Evolutionary conservation across 352 stramenopile species (phyloP), one percentile per base, ranked within the genome.

Genomic region (Phytopythium kandeliae): DNA sequence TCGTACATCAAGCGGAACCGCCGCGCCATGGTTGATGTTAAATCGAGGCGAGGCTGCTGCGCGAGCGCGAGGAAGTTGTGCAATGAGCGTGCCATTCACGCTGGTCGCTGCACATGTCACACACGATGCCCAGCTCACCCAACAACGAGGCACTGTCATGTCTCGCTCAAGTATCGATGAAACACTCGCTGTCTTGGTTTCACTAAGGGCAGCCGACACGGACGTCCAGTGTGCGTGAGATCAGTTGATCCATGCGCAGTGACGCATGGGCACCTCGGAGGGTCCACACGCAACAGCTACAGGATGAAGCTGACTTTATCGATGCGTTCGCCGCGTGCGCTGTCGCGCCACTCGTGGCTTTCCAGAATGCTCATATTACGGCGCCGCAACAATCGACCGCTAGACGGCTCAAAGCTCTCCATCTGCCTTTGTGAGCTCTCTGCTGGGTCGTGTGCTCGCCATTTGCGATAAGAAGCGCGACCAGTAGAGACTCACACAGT

Each of bases 401-500:
- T n/a, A n/a, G n/a, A 6, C 3, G 19, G 0, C 8, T 45, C 25
- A 34, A 11, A 43, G 12, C 19, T 52, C 46, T 8, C 31, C 33
- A 1, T 54, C 48, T 16, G 35, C 9, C 9, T 40, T 25, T 33
- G 16, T 21, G 5, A 45, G 2, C 9, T 15, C 19, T 1, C 46
- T 30, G 17, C 22, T 36, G 17, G 42, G 26, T 38, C 50, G 51
- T 34, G 65, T 69, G 62, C 54, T 81, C 26, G 65, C 51, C 62
- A 81, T 77, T 11, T 58, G 52, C 42, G 71, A 81, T 36, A 82
- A 55, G 56, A 71, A 79, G 12, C 63, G 67, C 19, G 66, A 79
- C 70, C 73, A 81, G 0, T 63, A 64, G 38, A 81, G 62, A 33
- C 63, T 79, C 34, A 80, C 66, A 47, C 66, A 76, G 55, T 78